A percentile compares a stretch with the other conserved stretches of the same genome.
Evolutionary conservation across 2,329 filamentous ascomycete genomes (phyloP).

Genomic region (Ilyonectria sp.): DNA sequence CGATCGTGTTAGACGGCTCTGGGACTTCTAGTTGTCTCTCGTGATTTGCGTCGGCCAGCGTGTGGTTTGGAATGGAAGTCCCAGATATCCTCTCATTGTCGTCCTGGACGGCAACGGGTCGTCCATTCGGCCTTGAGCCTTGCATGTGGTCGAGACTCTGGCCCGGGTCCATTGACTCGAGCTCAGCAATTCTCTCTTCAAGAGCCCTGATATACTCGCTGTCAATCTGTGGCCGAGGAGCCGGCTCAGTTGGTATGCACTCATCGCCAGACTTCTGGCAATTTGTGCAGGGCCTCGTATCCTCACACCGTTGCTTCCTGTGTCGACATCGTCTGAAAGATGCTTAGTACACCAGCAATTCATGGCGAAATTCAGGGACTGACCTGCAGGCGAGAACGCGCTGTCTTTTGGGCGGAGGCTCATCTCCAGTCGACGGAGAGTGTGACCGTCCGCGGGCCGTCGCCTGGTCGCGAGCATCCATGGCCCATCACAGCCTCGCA

Average conservation of each 20-base stretch:
- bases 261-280: constrained; percentile 43
- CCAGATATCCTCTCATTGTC: neutral
- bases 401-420: constrained; percentile 35
- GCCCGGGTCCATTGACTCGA: constrained; percentile 31
- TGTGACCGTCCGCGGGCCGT: constrained; percentile 12
- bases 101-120: neutral
- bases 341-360: neutral
- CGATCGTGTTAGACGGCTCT: neutral
- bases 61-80: neutral
- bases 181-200: constrained; percentile 39
- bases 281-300: constrained; percentile 43
- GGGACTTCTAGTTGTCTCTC: neutral
- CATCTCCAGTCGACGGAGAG: constrained; percentile 24
- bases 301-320: constrained; percentile 46
- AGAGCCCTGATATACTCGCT: constrained; percentile 36
- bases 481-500: constrained; percentile 9
- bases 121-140: neutral
- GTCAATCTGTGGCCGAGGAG: constrained; percentile 35
- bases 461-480: constrained; percentile 3
- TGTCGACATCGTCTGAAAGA: constrained; percentile 38
- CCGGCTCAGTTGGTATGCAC: constrained; percentile 38
- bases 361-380: neutral
- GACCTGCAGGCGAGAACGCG: constrained; percentile 38
- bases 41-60: neutral
- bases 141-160: constrained; percentile 42